Base-by-base conservation (phyloP, 2,329 filamentous ascomycete genomes). In the Neonectria coccinea region DNA sequence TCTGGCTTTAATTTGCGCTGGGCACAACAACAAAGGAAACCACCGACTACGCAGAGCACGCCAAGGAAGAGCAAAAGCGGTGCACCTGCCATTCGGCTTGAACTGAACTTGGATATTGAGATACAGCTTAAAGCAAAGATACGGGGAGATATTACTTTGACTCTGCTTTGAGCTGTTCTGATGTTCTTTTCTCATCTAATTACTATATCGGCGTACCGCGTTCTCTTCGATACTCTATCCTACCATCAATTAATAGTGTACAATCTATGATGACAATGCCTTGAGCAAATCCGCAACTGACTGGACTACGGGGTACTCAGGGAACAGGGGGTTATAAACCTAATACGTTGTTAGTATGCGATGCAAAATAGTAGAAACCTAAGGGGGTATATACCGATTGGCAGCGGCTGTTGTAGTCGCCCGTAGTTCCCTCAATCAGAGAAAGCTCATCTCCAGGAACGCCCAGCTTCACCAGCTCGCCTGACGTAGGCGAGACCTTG, bases 361-460 rank as follows among this genome's bases (percentile, higher is more conserved):
- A 20, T 20, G 10, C 42, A 42, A 11, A 8, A 7, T 8, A 41
- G 9, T 7, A 54, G 8, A 22, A 25, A 47, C 7, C 2, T 18
- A 25, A 25, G n/a, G 16, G 25, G 14, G 52, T 2, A 67, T 66
- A 55, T 58, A 71, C 69, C 41, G 64, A 57, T 42, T 72, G 67
- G 54, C 70, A 72, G 0, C 66, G 71, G 12, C 47, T 47, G 33
- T 72, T 71, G 2, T 64, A 72, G 2, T 73, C 54, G 20, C 29
- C 47, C 1, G 58, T 65, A 0, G 51, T 16, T 11, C 62, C 70
- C 42, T 55, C 58, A 11, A 52, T 16, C 1, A 64, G 42, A 9
- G 68, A 54, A 41, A 73, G 54, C 54, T 72, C 70, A 7, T 71
- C 22, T 5, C 70, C 70, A 10, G 70, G 70, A 27, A 71, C 68